phyloP scores from a whole-genome alignment of 1,284 basidiomycete genomes.

The Phellinidium pouzarii region DNA sequence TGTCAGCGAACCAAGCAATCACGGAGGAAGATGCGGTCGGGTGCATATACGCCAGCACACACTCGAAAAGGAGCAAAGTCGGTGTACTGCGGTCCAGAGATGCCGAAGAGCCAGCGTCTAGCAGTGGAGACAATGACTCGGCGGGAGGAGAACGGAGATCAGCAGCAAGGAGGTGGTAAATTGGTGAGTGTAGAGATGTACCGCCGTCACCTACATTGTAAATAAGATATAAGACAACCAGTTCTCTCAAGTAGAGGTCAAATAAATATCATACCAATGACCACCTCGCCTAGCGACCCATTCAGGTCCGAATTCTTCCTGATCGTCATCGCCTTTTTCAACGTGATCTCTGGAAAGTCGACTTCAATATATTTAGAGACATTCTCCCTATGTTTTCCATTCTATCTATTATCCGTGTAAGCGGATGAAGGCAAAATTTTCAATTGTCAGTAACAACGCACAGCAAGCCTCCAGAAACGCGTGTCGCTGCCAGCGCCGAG shows the following conservation, averaged over 20 bases:
- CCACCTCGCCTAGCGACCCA: slow-evolving; percentile 44
- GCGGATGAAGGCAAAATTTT: neutral
- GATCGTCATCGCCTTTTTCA: slow-evolving; percentile 79
- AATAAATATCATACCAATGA: slow-evolving; percentile 32
- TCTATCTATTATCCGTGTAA: slow-evolving; percentile 35
- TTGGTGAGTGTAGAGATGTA: slow-evolving; percentile 51
- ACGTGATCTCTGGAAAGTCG: slow-evolving; percentile 84
- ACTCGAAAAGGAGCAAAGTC: slow-evolving; percentile 85
- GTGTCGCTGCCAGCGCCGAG: slow-evolving; percentile 92
- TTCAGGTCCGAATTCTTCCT: slow-evolving; percentile 60
- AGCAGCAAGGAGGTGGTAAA: slow-evolving; percentile 71
- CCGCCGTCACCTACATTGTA: slow-evolving; percentile 57
- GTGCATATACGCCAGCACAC: slow-evolving; percentile 85
- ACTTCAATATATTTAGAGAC: slow-evolving; percentile 75
- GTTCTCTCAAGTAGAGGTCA: neutral
- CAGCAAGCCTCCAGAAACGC: slow-evolving; percentile 84
- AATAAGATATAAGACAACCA: neutral
- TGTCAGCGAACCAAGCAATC: slow-evolving; percentile 69
- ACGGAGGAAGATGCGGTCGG: slow-evolving; percentile 52
- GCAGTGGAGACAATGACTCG: slow-evolving; percentile 30
- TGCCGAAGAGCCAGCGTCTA: slow-evolving; percentile 25
- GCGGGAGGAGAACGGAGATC: slow-evolving; percentile 59
- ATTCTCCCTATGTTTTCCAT: slow-evolving; percentile 40
- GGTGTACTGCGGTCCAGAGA: slow-evolving; percentile 63
- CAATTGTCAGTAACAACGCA: slow-evolving; percentile 36